Conservation (phyloP, 495 filamentous ascomycete genomes). For the Cetradonia linearis region DNA sequence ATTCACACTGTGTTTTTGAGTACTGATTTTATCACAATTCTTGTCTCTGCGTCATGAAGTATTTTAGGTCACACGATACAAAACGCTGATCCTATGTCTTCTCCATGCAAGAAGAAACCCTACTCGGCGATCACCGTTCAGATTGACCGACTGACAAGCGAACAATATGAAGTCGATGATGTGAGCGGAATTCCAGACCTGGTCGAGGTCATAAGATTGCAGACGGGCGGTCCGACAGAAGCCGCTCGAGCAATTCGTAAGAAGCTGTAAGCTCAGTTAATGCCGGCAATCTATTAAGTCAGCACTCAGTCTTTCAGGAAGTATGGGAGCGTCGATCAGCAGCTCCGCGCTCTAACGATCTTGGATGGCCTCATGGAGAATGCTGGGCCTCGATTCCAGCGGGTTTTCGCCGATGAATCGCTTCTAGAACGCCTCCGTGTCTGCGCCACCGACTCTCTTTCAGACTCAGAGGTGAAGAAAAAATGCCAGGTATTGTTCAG, state of each 20-base stretch:
- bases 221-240: constrained; percentile 78
- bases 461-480: constrained; percentile 72
- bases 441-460: constrained; percentile 71
- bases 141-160: constrained; percentile 81
- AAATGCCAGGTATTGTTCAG: constrained; percentile 81
- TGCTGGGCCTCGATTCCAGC: constrained; percentile 79
- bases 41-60: constrained; percentile 8
- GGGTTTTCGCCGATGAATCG: constrained; percentile 82
- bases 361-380: constrained; percentile 94
- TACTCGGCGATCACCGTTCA: constrained; percentile 92
- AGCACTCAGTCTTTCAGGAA: constrained; percentile 43
- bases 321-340: constrained; percentile 86
- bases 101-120: constrained; percentile 63
- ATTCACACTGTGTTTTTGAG: background rate
- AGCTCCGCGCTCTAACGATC: constrained; percentile 80
- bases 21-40: background rate
- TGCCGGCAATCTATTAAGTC: background rate
- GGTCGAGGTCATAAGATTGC: constrained; percentile 85
- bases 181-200: constrained; percentile 85
- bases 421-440: constrained; percentile 86
- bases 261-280: constrained; percentile 60
- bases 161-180: constrained; percentile 83
- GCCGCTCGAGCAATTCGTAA: constrained; percentile 88
- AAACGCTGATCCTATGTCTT: constrained; percentile 18
- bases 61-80: constrained; percentile 5